phyloP scores from a whole-genome alignment of 345 rosid genomes.

The Eucalyptus lansdowneana region DNA sequence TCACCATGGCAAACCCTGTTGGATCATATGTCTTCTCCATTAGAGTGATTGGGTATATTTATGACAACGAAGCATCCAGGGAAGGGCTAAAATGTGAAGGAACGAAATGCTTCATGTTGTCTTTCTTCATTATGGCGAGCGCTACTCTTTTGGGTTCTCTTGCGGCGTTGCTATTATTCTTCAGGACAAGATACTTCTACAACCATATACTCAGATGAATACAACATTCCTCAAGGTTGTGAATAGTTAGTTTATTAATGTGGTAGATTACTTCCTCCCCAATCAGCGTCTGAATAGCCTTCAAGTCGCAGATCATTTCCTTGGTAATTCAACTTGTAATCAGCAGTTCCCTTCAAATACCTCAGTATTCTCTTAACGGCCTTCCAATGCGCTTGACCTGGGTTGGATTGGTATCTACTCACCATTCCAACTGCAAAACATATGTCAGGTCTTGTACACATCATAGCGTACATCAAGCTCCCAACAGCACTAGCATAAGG shows the following conservation, averaged over 20 bases:
- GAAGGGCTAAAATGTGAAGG: conserved; percentile 18
- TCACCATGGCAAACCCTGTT: conserved; percentile 35
- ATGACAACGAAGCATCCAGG: conserved; percentile 25
- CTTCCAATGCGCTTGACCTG: too few species aligned
- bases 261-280: neutral
- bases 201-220: conserved; percentile 6
- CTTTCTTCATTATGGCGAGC: conserved; percentile 33
- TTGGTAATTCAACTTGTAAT: too few species aligned
- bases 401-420: too few species aligned
- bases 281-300: too few species aligned
- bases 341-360: too few species aligned
- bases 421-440: too few species aligned
- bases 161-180: conserved; percentile 24
- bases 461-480: too few species aligned
- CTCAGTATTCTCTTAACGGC: too few species aligned
- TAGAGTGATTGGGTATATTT: conserved; percentile 30
- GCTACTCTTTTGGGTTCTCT: conserved; percentile 25
- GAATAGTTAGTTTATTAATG: neutral
- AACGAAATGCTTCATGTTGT: conserved; percentile 28
- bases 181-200: conserved; percentile 21
- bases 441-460: too few species aligned
- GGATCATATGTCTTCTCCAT: conserved; percentile 49
- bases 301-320: too few species aligned
- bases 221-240: neutral
- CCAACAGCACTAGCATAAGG: too few species aligned